Conservation (phyloP, 2,329 filamentous ascomycete genomes). For the Aspergillus sp. region DNA sequence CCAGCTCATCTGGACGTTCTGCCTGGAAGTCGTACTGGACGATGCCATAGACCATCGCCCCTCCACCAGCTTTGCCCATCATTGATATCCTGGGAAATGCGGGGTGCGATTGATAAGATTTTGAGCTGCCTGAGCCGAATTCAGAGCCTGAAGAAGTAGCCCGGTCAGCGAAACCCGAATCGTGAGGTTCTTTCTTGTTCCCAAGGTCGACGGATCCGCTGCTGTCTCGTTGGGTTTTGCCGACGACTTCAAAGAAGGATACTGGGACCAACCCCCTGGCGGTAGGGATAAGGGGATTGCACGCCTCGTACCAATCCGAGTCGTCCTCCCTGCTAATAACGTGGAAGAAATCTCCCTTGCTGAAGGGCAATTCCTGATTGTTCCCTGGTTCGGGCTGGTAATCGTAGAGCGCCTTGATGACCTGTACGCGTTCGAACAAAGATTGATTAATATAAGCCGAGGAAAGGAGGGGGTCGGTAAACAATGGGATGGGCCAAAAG, state of each 20-base stretch:
- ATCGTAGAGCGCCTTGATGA: conserved; percentile 95
- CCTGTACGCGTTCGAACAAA: conserved; percentile 53
- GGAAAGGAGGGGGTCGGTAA: not conserved
- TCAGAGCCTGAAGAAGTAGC: conserved; percentile 34
- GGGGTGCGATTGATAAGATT: conserved; percentile 20
- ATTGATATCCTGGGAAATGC: conserved; percentile 44
- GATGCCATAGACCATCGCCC: conserved; percentile 89
- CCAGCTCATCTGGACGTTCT: conserved; percentile 91
- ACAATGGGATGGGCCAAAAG: conserved; percentile 6
- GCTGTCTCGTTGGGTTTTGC: conserved; percentile 89
- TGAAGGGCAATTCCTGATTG: conserved; percentile 81
- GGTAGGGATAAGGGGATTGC: conserved; percentile 82
- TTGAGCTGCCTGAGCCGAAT: conserved; percentile 18
- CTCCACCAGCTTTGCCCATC: conserved; percentile 57
- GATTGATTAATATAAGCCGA: conserved; percentile 14
- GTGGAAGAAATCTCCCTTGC: conserved; percentile 95
- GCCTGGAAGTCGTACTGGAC: conserved; percentile 97
- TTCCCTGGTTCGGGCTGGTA: conserved; percentile 71
- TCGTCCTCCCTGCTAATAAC: conserved; percentile 96
- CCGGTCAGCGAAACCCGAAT: conserved; percentile 79
- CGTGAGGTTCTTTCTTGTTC: conserved; percentile 68
- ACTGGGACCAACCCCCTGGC: conserved; percentile 91
- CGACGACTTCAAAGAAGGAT: conserved; percentile 86
- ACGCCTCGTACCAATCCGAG: conserved; percentile 95
- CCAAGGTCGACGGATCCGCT: conserved; percentile 61